Percentiles rank a stretch among this genome's conserved stretches.
phyloP scores from a whole-genome alignment of 805 yeast species.

The Scheffersomyces amazonensis region DNA sequence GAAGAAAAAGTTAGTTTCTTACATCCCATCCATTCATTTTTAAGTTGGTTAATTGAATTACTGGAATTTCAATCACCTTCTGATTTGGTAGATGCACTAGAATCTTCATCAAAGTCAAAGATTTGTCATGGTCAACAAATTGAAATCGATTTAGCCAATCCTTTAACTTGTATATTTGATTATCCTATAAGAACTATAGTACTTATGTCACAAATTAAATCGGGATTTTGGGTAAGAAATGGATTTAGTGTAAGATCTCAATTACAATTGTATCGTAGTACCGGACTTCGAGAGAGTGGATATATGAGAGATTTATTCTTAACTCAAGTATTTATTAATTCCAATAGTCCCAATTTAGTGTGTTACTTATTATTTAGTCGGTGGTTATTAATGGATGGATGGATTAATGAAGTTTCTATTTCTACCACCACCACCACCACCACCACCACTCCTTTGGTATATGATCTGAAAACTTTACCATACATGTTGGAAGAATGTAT shows the following conservation, averaged over 20 bases:
- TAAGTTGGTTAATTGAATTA: slow-evolving; percentile 69
- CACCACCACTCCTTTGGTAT: slow-evolving; percentile 13
- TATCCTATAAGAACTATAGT: slow-evolving; percentile 78
- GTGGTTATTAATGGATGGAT: slow-evolving; percentile 57
- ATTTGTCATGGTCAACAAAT: slow-evolving; percentile 5
- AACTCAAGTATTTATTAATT: slow-evolving; percentile 59
- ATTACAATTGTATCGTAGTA: slow-evolving; percentile 70
- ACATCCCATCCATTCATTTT: slow-evolving; percentile 75
- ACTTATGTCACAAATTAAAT: slow-evolving; percentile 75
- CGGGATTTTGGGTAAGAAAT: slow-evolving; percentile 93
- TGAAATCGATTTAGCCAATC: slow-evolving; percentile 12
- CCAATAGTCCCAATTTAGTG: slow-evolving; percentile 51
- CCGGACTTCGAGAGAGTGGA: slow-evolving; percentile 81
- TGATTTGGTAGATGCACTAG: slow-evolving; percentile 18
- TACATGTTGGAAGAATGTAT: slow-evolving; percentile 80
- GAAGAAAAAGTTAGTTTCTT: slow-evolving; percentile 60
- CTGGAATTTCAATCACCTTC: slow-evolving; percentile 24
- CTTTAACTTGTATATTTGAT: slow-evolving; percentile 48
- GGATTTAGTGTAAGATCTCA: slow-evolving; percentile 82
- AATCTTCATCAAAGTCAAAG: slow-evolving; percentile 4
- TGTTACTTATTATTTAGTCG: slow-evolving; percentile 59
- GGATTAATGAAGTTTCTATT: slow-evolving; percentile 10
- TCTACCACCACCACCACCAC: slow-evolving; percentile 6
- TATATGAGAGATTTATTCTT: slow-evolving; percentile 74
- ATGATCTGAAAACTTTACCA: slow-evolving; percentile 49